phyloP scores from a whole-genome alignment of 495 filamentous ascomycete genomes.

The Choiromyces venosus region DNA sequence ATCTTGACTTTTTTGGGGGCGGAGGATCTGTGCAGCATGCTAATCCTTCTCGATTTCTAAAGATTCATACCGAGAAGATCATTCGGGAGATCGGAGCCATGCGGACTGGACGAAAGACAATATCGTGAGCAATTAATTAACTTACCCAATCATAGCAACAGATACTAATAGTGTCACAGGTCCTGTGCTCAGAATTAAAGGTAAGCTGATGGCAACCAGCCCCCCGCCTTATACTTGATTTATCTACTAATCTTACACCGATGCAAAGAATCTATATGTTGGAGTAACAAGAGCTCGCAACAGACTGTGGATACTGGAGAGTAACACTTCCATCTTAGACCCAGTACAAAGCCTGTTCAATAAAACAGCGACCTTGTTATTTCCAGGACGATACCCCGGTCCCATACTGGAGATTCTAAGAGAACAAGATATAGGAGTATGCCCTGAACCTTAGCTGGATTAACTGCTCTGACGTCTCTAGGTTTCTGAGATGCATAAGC shows the following conservation, averaged over 20 bases:
- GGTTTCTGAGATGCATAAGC: slow-evolving; percentile 1
- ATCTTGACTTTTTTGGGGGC: too few species aligned
- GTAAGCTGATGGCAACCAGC: background rate
- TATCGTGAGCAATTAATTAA: slow-evolving; percentile 3
- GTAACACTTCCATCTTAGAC: background rate
- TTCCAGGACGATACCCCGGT: slow-evolving; percentile 7
- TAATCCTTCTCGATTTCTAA: slow-evolving; percentile 2
- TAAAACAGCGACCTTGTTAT: background rate
- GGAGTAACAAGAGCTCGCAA: slow-evolving; percentile 21
- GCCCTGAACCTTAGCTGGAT: background rate
- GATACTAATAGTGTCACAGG: background rate
- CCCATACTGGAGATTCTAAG: slow-evolving; percentile 14
- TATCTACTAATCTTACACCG: background rate
- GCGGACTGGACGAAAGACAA: slow-evolving; percentile 6
- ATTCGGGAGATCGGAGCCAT: slow-evolving; percentile 9
- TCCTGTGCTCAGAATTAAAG: slow-evolving; percentile 28
- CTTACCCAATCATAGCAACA: background rate
- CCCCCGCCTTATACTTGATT: background rate
- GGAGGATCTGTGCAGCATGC: background rate
- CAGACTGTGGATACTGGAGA: slow-evolving; percentile 26
- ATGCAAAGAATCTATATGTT: slow-evolving; percentile 22
- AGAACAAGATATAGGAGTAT: slow-evolving; percentile 7
- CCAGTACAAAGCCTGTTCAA: slow-evolving; percentile 16
- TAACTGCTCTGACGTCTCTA: slow-evolving; percentile 6
- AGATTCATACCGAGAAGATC: background rate